These are phyloP conservation scores for Pyrenochaeta sp. DNA, from an alignment of 2,329 filamentous ascomycete species.

Conservation along the genomic window DNA sequence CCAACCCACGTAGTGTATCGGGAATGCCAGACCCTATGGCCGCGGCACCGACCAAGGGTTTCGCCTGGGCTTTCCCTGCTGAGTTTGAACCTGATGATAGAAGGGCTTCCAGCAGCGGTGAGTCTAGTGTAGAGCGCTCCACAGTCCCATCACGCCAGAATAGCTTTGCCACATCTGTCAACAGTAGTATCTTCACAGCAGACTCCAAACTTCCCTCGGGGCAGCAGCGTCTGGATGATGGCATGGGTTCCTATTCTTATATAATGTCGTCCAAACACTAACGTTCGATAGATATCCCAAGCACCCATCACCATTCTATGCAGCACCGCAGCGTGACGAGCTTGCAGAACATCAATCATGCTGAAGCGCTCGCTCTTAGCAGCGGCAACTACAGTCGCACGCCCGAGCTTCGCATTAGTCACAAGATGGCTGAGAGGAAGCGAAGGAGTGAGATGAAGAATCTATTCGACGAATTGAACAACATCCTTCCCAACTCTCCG, in stretches of 20 bases:
- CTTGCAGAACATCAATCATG: slow-evolving; percentile 67
- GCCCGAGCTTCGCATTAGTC: slow-evolving; percentile 80
- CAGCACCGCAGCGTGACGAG: slow-evolving; percentile 76
- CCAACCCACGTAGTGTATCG: slow-evolving; percentile 67
- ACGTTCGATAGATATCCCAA: slow-evolving; percentile 49
- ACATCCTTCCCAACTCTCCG: slow-evolving; percentile 79
- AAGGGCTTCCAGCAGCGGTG: slow-evolving; percentile 57
- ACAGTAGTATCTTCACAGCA: slow-evolving; percentile 79
- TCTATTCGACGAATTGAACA: slow-evolving; percentile 80
- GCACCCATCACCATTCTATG: slow-evolving; percentile 75
- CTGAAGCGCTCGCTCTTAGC: slow-evolving; percentile 56
- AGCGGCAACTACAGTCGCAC: slow-evolving; percentile 82
- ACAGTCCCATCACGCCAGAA: slow-evolving; percentile 72
- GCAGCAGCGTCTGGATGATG: slow-evolving; percentile 75
- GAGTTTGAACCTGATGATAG: slow-evolving; percentile 66
- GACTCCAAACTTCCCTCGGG: slow-evolving; percentile 76
- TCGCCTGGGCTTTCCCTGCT: slow-evolving; percentile 84
- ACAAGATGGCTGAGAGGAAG: slow-evolving; percentile 86
- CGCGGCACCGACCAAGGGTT: slow-evolving; percentile 80
- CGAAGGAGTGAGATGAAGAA: slow-evolving; percentile 88
- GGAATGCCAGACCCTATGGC: slow-evolving; percentile 70
- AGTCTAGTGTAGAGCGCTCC: slow-evolving; percentile 58
- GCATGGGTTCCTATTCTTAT: slow-evolving; percentile 35
- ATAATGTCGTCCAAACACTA: slow-evolving; percentile 22
- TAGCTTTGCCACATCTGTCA: slow-evolving; percentile 78